These are phyloP conservation scores for Escallonia herrerae DNA, from an alignment of 129 eudicot genomes.

Conservation along the genomic window DNA sequence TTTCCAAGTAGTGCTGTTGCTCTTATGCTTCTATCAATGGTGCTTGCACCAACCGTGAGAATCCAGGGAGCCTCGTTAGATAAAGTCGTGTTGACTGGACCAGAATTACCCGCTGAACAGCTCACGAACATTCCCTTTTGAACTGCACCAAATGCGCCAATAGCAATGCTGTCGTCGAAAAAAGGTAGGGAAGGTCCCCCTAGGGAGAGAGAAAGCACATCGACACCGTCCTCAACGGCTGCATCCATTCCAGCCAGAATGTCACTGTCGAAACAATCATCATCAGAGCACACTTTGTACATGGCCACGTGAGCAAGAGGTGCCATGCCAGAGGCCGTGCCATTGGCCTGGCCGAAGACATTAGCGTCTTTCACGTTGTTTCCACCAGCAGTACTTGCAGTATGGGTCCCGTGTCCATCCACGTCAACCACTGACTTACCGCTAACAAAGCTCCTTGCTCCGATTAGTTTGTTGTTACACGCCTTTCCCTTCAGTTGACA, in stretches of 20 bases:
- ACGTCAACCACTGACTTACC: conserved; percentile 28
- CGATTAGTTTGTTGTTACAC: conserved; percentile 65
- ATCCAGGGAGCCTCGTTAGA: conserved; percentile 72
- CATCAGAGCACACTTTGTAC: conserved; percentile 42
- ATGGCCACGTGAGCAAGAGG: conserved; percentile 66
- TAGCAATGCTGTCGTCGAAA: conserved; percentile 23
- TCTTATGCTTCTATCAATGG: conserved; percentile 37
- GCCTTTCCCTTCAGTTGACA: conserved; percentile 27
- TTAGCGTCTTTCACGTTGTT: conserved; percentile 39
- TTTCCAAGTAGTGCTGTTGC: conserved; percentile 51
- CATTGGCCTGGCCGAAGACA: conserved; percentile 48
- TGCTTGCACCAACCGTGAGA: conserved; percentile 79
- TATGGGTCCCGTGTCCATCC: conserved; percentile 67
- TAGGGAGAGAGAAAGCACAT: conserved; percentile 52
- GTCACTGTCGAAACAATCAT: conserved; percentile 32
- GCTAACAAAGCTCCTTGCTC: conserved; percentile 29
- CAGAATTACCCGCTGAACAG: conserved; percentile 55
- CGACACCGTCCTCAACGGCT: conserved; percentile 58
- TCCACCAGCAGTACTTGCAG: conserved; percentile 59
- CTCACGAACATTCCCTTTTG: conserved; percentile 64
- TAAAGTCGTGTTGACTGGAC: conserved; percentile 34
- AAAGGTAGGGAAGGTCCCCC: conserved; percentile 31
- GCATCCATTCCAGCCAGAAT: conserved; percentile 54
- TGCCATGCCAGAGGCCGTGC: conserved; percentile 56
- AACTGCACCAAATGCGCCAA: conserved; percentile 49